Conservation (phyloP, 228 moss, liverwort and hornwort species). For the Sphagnum magellanicum region DNA sequence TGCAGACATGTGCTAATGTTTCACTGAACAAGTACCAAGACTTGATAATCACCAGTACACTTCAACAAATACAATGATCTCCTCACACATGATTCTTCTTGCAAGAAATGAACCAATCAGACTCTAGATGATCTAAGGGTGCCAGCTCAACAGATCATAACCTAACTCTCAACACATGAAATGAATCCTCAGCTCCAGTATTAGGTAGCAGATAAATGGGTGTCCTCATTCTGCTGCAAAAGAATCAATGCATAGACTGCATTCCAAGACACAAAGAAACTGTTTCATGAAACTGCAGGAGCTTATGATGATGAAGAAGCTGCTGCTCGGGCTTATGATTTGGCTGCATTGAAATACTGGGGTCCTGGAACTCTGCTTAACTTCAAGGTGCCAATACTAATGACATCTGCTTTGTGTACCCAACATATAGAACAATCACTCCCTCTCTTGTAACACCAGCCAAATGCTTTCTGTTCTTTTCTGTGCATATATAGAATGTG, state of each 20-base stretch:
- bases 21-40: too few relatives aligned
- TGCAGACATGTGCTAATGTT: too few relatives aligned
- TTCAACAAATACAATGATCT: too few relatives aligned
- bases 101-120: too few relatives aligned
- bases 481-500: too few relatives aligned
- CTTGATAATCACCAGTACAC: too few relatives aligned
- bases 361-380: conserved; percentile 42
- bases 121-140: too few relatives aligned
- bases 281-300: conserved; percentile 10
- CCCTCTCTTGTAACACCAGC: too few relatives aligned
- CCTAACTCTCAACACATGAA: not conserved
- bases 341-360: conserved; percentile 61
- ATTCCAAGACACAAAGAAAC: not conserved
- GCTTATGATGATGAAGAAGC: conserved; percentile 51
- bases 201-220: not conserved
- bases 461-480: too few relatives aligned
- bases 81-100: too few relatives aligned
- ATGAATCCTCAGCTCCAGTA: not conserved
- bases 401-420: not conserved
- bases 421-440: too few relatives aligned
- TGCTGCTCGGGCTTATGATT: conserved; percentile 48
- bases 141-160: too few relatives aligned
- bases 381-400: conserved; percentile 6
- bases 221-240: not conserved
- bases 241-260: not conserved